Base-by-base conservation (phyloP, 768 basidiomycete genomes). In the Gymnopilus dilepis region DNA sequence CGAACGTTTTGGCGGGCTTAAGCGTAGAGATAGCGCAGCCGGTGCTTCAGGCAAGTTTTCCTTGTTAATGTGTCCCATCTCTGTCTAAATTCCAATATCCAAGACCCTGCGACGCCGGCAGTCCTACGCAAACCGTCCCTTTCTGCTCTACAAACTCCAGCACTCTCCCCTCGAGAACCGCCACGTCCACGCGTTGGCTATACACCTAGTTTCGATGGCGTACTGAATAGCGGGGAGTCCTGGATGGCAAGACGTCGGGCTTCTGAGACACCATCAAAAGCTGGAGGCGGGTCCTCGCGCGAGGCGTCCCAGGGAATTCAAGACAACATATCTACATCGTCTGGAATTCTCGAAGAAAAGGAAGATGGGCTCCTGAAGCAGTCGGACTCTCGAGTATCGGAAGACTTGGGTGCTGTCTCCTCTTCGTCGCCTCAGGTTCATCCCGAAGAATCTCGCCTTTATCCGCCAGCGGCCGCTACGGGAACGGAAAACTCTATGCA, bases 91-190 rank as follows among this genome's bases (percentile, higher is more conserved):
- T 52, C 42, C 37, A 26, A 33, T 22, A 24, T 45, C 66, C 9
- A 52, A 92, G 91, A 93, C 73, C 84, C 84, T 70, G 75, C 84
- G 30, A 76, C 85, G n/a, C 65, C 80, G 54, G 61, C 77, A 24
- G 68, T 87, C 24, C 85, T 88, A 47, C 84, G 90, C 43, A 92
- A 90, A 74, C 82, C 86, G 40, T 92, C 92, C 6, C 70, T 89
- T 69, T 88, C 91, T 21, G 79, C 81, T 56, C 77, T 83, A 58
- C 88, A 88, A 67, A 77, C 79, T 24, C 74, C 85, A n/a, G 67
- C 80, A 17, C 55, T 77, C 57, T 84, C 87, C 43, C 82, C 90
- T 38, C 87, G 90, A 50, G 90, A 90, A 52, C 79, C 78, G 34
- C 89, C 91, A 65, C 88, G 91, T 56, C 80, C 80, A 62, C 85